Percentiles rank a stretch among this genome's conserved stretches.
These are phyloP conservation scores for Trichaptum fuscoviolaceum DNA, from an alignment of 768 basidiomycete species.

Conservation along the genomic window DNA sequence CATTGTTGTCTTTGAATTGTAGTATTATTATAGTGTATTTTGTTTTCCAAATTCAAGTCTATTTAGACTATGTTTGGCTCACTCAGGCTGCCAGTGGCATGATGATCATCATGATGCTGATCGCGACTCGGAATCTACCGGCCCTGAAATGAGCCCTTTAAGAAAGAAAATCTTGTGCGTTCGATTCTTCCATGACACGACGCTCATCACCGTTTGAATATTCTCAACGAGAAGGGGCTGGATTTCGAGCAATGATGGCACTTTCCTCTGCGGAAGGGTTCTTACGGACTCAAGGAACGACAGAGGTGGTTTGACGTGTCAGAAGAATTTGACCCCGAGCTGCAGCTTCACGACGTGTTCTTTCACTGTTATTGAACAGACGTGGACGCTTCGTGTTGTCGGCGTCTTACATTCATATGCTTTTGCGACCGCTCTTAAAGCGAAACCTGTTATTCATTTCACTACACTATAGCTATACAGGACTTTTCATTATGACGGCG, in stretches of 20 bases:
- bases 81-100: too few relatives aligned
- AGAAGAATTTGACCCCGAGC: background rate
- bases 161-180: background rate
- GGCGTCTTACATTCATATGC: background rate
- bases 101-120: too few relatives aligned
- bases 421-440: background rate
- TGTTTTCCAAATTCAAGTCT: too few relatives aligned
- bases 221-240: background rate
- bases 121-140: background rate
- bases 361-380: background rate
- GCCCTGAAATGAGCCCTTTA: background rate
- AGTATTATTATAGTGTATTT: background rate
- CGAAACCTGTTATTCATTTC: background rate
- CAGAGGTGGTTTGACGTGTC: conserved; percentile 1
- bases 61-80: too few relatives aligned
- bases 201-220: background rate
- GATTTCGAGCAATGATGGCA: background rate
- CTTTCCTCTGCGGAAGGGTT: background rate
- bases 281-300: background rate
- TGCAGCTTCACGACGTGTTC: background rate
- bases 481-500: background rate
- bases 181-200: background rate
- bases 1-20: background rate
- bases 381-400: background rate
- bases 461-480: background rate